Conservation (phyloP, 148 eudicot species). For the Silene conica region DNA sequence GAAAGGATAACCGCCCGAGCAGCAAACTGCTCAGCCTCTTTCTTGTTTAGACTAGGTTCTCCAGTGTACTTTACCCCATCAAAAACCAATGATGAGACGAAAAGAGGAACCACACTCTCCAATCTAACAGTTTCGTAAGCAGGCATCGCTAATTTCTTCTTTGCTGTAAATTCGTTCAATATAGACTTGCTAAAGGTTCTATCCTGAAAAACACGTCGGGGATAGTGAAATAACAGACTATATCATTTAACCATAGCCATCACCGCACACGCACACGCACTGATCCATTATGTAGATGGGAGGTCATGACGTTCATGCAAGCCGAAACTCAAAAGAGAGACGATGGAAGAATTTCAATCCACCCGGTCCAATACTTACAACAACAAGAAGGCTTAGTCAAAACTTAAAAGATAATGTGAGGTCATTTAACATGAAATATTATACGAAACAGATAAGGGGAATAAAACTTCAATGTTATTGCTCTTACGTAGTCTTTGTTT, state of each 20-base stretch:
- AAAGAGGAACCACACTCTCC: slow-evolving; percentile 34
- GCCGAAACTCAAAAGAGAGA: too few species aligned
- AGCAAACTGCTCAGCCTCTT: slow-evolving; percentile 56
- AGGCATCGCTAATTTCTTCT: slow-evolving; percentile 40
- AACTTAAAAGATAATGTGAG: too few species aligned
- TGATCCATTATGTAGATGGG: not conserved
- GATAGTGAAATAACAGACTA: not conserved
- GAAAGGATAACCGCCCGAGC: slow-evolving; percentile 50
- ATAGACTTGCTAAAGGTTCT: slow-evolving; percentile 56
- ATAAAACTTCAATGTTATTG: too few species aligned
- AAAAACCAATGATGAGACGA: slow-evolving; percentile 42
- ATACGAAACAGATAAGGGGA: too few species aligned
- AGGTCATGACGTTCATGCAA: too few species aligned
- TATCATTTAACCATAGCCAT: not conserved
- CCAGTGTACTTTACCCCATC: slow-evolving; percentile 48
- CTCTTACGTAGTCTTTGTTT: not conserved
- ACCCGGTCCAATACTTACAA: not conserved
- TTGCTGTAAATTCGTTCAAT: slow-evolving; percentile 57
- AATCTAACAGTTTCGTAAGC: slow-evolving; percentile 35
- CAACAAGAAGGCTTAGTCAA: too few species aligned
- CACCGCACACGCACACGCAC: not conserved
- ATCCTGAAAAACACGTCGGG: slow-evolving; percentile 34
- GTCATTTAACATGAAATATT: too few species aligned
- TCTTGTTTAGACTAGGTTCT: slow-evolving; percentile 42
- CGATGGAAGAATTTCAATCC: not conserved